Percentiles rank a stretch among this genome's conserved stretches.
These are phyloP conservation scores for Saccharomycopsis selenospora DNA, from an alignment of 805 yeast genomes.

Conservation along the genomic window DNA sequence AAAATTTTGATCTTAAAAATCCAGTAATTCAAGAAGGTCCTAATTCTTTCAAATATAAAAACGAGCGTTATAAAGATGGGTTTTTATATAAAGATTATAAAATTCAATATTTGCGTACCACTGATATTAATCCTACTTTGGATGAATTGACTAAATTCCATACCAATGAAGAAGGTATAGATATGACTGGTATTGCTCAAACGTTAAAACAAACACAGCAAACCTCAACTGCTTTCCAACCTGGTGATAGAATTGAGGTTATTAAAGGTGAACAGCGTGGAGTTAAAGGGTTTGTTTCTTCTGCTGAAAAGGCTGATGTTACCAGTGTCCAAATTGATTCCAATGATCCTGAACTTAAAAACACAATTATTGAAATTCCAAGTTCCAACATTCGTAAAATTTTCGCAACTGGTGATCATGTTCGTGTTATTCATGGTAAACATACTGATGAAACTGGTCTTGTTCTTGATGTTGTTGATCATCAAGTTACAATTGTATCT, in stretches of 20 bases:
- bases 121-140: conserved; percentile 75
- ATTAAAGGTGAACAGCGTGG: conserved; percentile 91
- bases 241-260: conserved; percentile 91
- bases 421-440: conserved; percentile 84
- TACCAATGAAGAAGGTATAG: conserved; percentile 80
- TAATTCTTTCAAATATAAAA: conserved; percentile 60
- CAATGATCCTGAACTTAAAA: conserved; percentile 35
- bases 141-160: conserved; percentile 83
- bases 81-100: conserved; percentile 81
- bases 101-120: conserved; percentile 71
- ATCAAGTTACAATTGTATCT: conserved; percentile 81
- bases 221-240: conserved; percentile 61
- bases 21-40: conserved; percentile 60
- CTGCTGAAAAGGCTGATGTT: conserved; percentile 41
- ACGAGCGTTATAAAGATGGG: conserved; percentile 88
- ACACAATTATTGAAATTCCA: conserved; percentile 70
- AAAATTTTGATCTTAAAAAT: conserved; percentile 70
- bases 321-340: conserved; percentile 44
- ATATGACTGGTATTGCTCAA: conserved; percentile 78
- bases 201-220: conserved; percentile 62
- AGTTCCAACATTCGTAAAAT: conserved; percentile 74
- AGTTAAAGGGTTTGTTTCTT: conserved; percentile 73
- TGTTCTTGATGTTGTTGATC: conserved; percentile 74
- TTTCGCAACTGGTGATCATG: conserved; percentile 90
- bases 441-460: conserved; percentile 92